Percentiles rank a stretch among this genome's conserved stretches.
Conservation (phyloP, 768 basidiomycete species). For the Russula emetica region DNA sequence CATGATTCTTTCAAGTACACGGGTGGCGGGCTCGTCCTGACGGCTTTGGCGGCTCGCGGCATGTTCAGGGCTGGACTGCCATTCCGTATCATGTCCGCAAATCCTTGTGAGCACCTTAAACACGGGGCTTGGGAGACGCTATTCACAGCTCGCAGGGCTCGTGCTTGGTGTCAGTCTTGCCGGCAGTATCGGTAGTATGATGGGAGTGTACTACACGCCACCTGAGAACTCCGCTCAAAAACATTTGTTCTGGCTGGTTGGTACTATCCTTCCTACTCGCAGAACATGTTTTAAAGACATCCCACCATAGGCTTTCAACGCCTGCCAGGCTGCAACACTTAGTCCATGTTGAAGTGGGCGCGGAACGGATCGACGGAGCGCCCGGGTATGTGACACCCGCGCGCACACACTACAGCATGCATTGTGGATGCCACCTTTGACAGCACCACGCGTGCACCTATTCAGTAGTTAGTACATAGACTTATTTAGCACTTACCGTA, state of each 20-base stretch:
- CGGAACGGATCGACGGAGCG: too few relatives aligned
- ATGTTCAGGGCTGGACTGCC: conserved; percentile 59
- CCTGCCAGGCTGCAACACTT: conserved; percentile 79
- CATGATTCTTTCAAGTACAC: conserved; percentile 82
- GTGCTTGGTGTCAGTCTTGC: conserved; percentile 77
- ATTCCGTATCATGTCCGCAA: conserved; percentile 74
- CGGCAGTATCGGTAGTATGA: conserved; percentile 81
- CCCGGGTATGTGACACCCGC: too few relatives aligned
- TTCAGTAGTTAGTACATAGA: too few relatives aligned
- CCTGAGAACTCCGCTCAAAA: conserved; percentile 75
- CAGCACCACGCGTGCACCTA: too few relatives aligned
- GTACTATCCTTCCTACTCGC: conserved; percentile 31
- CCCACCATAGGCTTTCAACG: conserved; percentile 65
- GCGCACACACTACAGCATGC: too few relatives aligned
- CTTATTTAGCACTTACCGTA: too few relatives aligned
- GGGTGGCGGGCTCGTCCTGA: conserved; percentile 70
- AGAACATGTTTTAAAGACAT: not conserved
- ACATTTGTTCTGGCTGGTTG: conserved; percentile 75
- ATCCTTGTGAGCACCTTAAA: conserved; percentile 56
- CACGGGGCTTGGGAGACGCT: not conserved
- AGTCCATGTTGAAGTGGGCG: too few relatives aligned
- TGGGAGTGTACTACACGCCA: conserved; percentile 72
- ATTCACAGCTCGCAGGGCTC: conserved; percentile 48
- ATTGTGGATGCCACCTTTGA: too few relatives aligned
- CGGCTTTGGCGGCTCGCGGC: conserved; percentile 73